Percentiles rank a stretch among this genome's conserved stretches.
Conservation (phyloP, 148 eudicot species). For the Nyssa sinensis region DNA sequence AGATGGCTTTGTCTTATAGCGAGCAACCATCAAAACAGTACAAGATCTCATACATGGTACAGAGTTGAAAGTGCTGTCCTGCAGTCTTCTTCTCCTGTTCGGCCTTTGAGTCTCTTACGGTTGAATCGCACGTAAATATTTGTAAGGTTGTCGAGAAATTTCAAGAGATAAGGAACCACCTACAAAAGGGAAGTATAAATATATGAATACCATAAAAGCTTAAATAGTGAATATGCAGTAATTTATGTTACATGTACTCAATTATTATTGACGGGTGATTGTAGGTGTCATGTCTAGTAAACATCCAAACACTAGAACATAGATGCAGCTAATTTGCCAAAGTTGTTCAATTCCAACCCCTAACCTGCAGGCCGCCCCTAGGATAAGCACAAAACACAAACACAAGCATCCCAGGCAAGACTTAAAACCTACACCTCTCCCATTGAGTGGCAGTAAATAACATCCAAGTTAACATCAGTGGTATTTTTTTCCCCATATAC, state of each 20-base stretch:
- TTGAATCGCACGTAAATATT: conserved; percentile 93
- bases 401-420: too few relatives aligned
- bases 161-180: conserved; percentile 94
- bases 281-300: neutral
- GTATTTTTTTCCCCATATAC: too few relatives aligned
- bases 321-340: neutral
- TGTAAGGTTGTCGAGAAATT: conserved; percentile 82
- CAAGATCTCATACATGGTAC: conserved; percentile 58
- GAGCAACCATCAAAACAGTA: neutral
- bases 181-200: conserved; percentile 25
- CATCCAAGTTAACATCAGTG: too few relatives aligned
- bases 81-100: conserved; percentile 94
- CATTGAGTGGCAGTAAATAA: too few relatives aligned
- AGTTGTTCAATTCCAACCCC: neutral
- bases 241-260: neutral
- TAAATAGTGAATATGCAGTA: neutral
- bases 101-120: conserved; percentile 95
- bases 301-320: neutral
- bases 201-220: neutral
- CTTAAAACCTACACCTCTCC: too few relatives aligned
- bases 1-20: neutral
- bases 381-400: too few relatives aligned
- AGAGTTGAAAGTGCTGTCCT: conserved; percentile 87
- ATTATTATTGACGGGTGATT: neutral
- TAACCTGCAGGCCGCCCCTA: too few relatives aligned